These are phyloP conservation scores for Zoysia matrella DNA, from an alignment of 202 grass and related monocot genomes.

Conservation along the genomic window DNA sequence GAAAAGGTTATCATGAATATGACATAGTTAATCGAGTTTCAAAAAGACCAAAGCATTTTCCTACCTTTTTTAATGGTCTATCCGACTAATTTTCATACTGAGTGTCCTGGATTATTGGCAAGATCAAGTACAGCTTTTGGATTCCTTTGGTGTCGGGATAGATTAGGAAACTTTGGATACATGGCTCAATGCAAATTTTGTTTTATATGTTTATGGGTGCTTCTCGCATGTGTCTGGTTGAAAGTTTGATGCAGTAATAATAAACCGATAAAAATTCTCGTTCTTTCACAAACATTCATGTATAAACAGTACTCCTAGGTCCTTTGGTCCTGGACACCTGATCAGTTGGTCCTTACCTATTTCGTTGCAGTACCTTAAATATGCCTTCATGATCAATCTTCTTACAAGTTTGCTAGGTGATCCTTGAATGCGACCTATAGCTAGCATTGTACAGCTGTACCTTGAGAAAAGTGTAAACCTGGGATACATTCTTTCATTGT, in stretches of 20 bases:
- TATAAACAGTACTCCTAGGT: not conserved
- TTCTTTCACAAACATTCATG: not conserved
- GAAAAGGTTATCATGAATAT: not conserved
- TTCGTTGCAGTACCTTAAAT: slow-evolving; percentile 22
- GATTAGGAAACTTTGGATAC: not conserved
- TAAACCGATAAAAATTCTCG: not conserved
- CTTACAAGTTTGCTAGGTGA: slow-evolving; percentile 10
- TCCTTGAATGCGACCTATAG: slow-evolving; percentile 10
- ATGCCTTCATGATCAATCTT: slow-evolving; percentile 13
- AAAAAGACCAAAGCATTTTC: too few relatives aligned
- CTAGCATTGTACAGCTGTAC: slow-evolving; percentile 15
- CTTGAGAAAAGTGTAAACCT: slow-evolving; percentile 44
- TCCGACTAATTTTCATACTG: not conserved
- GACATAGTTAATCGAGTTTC: too few relatives aligned
- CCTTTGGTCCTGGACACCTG: not conserved
- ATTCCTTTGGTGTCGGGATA: too few relatives aligned
- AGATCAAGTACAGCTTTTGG: too few relatives aligned
- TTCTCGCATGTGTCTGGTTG: not conserved
- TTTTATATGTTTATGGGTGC: not conserved
- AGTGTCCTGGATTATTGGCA: not conserved
- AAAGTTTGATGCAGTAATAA: not conserved
- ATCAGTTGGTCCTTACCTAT: slow-evolving; percentile 11
- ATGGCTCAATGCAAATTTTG: not conserved
- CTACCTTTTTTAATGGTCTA: not conserved
- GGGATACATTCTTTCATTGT: not conserved